These are phyloP conservation scores for Avena sativa DNA, from an alignment of 176 grass and related monocot species.

Conservation along the genomic window DNA sequence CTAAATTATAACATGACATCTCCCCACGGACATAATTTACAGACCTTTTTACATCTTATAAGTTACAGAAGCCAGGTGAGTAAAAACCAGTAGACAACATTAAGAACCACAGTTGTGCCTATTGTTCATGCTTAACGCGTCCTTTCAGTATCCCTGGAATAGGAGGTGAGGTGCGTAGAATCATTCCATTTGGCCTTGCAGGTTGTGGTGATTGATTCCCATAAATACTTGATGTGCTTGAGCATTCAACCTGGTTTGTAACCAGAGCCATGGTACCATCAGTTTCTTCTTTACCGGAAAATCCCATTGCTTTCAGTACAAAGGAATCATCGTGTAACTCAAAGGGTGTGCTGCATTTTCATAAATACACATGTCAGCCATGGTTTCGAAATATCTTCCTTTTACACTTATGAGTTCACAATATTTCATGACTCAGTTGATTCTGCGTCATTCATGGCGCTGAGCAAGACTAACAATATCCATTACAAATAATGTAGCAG, in stretches of 20 bases:
- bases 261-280: constrained; percentile 34
- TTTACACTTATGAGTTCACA: constrained; percentile 13
- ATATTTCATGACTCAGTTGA: constrained; percentile 3
- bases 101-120: background rate
- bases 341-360: constrained; percentile 87
- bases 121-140: constrained; percentile 85
- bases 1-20: constrained; percentile 38
- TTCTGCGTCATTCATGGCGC: background rate
- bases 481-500: background rate
- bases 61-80: constrained; percentile 37
- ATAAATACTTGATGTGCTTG: constrained; percentile 45
- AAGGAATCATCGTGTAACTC: constrained; percentile 94
- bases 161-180: constrained; percentile 57
- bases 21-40: constrained; percentile 57
- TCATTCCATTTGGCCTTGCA: constrained; percentile 44
- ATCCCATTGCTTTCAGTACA: constrained; percentile 93
- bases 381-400: background rate
- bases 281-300: constrained; percentile 66
- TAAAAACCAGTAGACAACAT: constrained; percentile 40
- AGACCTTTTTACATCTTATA: constrained; percentile 51
- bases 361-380: constrained; percentile 40
- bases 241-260: constrained; percentile 72
- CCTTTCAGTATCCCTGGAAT: constrained; percentile 96
- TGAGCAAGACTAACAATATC: background rate
- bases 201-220: constrained; percentile 54